Percentiles rank a stretch among this genome's conserved stretches.
Conservation (phyloP, 768 basidiomycete genomes). For the Flagelloscypha sp. region DNA sequence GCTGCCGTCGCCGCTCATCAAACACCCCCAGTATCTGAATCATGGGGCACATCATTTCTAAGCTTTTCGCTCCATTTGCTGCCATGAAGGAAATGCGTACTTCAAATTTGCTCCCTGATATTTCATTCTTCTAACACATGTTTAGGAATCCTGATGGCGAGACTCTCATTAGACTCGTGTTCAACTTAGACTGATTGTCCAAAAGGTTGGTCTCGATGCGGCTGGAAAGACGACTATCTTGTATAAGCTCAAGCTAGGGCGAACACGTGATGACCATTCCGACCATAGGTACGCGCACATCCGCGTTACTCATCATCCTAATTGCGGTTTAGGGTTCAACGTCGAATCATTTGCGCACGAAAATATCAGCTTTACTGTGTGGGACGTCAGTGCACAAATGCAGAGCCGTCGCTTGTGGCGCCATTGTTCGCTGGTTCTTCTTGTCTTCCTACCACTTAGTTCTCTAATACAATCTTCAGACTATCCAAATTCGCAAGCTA, state of each 20-base stretch:
- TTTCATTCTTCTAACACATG: too few relatives aligned
- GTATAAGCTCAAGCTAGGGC: conserved; percentile 37
- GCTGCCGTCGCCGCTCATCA: too few relatives aligned
- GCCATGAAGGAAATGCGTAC: too few relatives aligned
- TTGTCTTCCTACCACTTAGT: background rate
- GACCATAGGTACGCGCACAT: conserved; percentile 19
- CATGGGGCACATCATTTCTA: too few relatives aligned
- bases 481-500: conserved; percentile 34
- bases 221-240: conserved; percentile 41
- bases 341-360: conserved; percentile 45
- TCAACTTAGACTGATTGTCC: too few relatives aligned
- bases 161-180: too few relatives aligned
- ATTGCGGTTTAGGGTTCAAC: conserved; percentile 34
- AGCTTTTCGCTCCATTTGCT: too few relatives aligned
- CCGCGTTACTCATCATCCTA: background rate
- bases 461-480: background rate
- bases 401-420: conserved; percentile 30
- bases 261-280: conserved; percentile 32
- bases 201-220: conserved; percentile 27
- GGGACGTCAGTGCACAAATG: conserved; percentile 60
- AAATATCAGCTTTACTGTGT: conserved; percentile 45
- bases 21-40: too few relatives aligned
- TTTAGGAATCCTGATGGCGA: too few relatives aligned
- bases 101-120: too few relatives aligned
- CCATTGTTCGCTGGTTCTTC: conserved; percentile 2